These are phyloP conservation scores for Aspergillus panamensis DNA, from an alignment of 495 filamentous ascomycete genomes.

Conservation along the genomic window DNA sequence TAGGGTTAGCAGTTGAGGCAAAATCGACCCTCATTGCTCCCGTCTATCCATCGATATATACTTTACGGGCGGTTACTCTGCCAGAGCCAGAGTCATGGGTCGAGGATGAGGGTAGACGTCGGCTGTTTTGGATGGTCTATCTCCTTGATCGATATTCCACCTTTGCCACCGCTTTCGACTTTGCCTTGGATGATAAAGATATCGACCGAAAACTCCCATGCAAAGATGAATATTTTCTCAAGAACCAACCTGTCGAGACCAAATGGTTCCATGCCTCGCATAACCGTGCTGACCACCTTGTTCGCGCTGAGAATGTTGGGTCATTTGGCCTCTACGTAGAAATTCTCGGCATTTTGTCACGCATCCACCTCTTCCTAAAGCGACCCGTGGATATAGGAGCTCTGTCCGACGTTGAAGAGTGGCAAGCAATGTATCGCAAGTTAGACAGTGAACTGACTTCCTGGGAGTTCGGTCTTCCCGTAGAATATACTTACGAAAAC, in stretches of 20 bases:
- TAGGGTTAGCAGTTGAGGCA: constrained; percentile 76
- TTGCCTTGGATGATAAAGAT: constrained; percentile 80
- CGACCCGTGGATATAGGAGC: constrained; percentile 84
- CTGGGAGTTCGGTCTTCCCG: constrained; percentile 80
- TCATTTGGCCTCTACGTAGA: constrained; percentile 85
- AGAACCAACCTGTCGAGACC: constrained; percentile 79
- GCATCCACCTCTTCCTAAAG: constrained; percentile 81
- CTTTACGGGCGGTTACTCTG: constrained; percentile 72
- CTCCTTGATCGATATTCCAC: constrained; percentile 84
- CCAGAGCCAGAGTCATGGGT: constrained; percentile 81
- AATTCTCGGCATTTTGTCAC: constrained; percentile 77
- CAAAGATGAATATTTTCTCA: constrained; percentile 77
- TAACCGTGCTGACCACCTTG: constrained; percentile 56
- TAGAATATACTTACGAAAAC: constrained; percentile 68
- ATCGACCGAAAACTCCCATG: constrained; percentile 85
- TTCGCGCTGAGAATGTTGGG: constrained; percentile 76
- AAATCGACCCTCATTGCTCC: constrained; percentile 72
- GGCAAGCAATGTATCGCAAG: constrained; percentile 81
- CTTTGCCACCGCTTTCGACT: constrained; percentile 84
- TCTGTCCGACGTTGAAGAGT: constrained; percentile 77
- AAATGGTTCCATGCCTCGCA: constrained; percentile 65
- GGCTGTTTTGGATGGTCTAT: constrained; percentile 93
- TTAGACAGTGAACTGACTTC: constrained; percentile 71
- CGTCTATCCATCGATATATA: constrained; percentile 77
- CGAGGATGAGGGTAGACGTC: constrained; percentile 77